phyloP scores from a whole-genome alignment of 2,329 filamentous ascomycete species.

The Ceratocystis cacaofunesta region DNA sequence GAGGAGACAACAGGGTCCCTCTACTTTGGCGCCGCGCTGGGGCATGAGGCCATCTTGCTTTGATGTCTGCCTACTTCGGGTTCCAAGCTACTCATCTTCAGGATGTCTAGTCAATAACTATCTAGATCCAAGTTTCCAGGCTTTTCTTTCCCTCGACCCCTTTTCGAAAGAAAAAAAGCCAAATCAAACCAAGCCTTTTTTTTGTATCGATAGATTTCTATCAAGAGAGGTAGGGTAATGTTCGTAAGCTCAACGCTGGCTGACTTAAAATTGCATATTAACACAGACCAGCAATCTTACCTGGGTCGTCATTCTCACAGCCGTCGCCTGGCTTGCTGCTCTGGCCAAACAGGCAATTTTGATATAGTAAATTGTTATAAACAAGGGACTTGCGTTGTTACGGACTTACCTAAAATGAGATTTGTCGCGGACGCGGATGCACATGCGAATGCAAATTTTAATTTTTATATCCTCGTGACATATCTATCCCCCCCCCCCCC shows the following conservation, averaged over 20 bases:
- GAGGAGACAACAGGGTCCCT: not conserved
- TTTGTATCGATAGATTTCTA: not conserved
- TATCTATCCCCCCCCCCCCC: not conserved
- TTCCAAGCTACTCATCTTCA: not conserved
- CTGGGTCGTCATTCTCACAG: not conserved
- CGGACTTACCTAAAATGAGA: not conserved
- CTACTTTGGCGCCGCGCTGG: too few relatives aligned
- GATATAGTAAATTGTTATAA: not conserved
- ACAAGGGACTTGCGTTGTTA: not conserved
- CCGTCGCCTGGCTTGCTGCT: not conserved
- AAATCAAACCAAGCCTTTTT: not conserved
- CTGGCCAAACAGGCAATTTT: not conserved
- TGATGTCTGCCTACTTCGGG: too few relatives aligned
- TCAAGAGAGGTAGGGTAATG: not conserved
- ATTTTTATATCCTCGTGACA: not conserved
- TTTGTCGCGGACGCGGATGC: not conserved
- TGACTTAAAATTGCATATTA: not conserved
- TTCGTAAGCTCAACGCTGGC: not conserved
- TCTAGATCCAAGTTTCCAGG: not conserved
- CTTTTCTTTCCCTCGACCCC: not conserved
- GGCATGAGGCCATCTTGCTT: too few relatives aligned
- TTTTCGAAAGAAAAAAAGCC: not conserved
- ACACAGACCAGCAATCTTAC: not conserved
- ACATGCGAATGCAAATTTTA: not conserved
- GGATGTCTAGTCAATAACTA: not conserved